Evolutionary conservation across 2,329 filamentous ascomycete genomes (phyloP).

Genomic region (Penicillium occitanis): DNA sequence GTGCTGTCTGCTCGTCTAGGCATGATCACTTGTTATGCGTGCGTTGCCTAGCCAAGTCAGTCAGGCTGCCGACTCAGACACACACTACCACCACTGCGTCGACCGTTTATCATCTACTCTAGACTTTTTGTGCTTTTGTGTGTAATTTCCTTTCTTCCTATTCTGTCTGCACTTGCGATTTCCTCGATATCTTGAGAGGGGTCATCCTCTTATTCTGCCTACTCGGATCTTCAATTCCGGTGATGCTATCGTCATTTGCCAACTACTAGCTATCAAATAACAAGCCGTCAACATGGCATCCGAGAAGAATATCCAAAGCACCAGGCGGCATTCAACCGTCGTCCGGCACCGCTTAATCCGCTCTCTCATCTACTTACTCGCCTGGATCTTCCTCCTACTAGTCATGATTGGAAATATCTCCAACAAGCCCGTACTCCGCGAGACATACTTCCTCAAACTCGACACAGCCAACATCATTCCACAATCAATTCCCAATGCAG

Average conservation of each 20-base stretch:
- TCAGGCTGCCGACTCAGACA: background rate
- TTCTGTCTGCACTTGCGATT: no score
- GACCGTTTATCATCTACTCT: background rate
- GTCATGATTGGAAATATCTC: conserved; percentile 75
- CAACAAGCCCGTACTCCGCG: conserved; percentile 60
- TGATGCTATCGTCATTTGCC: background rate
- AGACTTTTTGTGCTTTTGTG: background rate
- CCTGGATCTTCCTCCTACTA: conserved; percentile 76
- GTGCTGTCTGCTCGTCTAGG: background rate
- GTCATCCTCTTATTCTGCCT: background rate
- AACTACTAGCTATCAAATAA: background rate
- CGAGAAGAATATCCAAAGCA: conserved; percentile 6
- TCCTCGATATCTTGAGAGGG: background rate
- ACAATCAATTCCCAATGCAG: conserved; percentile 66
- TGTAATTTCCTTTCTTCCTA: background rate
- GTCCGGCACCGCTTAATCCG: conserved; percentile 64
- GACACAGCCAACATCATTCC: conserved; percentile 81
- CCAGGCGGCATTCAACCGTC: conserved; percentile 30
- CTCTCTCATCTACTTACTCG: conserved; percentile 69
- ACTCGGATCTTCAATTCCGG: background rate
- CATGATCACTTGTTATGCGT: background rate
- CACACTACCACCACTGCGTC: background rate
- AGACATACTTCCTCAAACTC: conserved; percentile 82
- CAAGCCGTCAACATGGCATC: conserved; percentile 7
- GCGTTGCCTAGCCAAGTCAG: background rate